phyloP scores from a whole-genome alignment of 768 basidiomycete genomes.

The Phaeolepiota aurea region DNA sequence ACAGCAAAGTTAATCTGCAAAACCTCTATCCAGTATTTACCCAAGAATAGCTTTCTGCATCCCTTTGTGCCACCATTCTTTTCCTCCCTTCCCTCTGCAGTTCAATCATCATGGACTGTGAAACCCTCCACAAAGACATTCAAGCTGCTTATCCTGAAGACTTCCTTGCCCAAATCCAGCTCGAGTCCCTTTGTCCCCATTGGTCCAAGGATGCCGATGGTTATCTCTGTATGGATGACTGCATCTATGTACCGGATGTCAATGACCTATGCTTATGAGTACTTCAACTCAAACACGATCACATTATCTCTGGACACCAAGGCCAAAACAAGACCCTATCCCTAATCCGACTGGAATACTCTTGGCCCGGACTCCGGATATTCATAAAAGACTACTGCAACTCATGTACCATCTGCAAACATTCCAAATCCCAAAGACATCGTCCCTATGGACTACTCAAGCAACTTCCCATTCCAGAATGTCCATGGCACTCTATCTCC shows the following conservation, averaged over 20 bases:
- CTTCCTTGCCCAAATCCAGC: background rate
- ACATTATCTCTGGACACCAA: constrained; percentile 5
- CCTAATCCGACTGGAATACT: constrained; percentile 7
- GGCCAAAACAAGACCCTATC: constrained; percentile 8
- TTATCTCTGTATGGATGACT: constrained; percentile 1
- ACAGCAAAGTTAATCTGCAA: constrained; percentile 12
- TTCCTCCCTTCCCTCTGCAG: constrained; percentile 7
- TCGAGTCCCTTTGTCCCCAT: background rate
- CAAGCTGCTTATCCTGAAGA: background rate
- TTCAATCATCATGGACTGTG: constrained; percentile 9
- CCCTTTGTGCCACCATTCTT: constrained; percentile 7
- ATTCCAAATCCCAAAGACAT: constrained; percentile 6
- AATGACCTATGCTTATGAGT: background rate
- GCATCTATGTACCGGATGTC: constrained; percentile 1
- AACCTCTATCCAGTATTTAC: constrained; percentile 15
- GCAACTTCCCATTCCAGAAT: constrained; percentile 13
- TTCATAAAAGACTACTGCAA: constrained; percentile 8
- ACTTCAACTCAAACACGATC: constrained; percentile 6
- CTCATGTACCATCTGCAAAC: constrained; percentile 8
- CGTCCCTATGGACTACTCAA: constrained; percentile 8
- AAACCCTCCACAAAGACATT: constrained; percentile 6
- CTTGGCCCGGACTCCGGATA: constrained; percentile 8
- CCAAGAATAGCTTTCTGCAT: constrained; percentile 7
- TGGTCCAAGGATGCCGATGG: constrained; percentile 2
- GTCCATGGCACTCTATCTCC: constrained; percentile 15